Conservation (phyloP, 129 eudicot genomes). For the Flaveria brownii region DNA sequence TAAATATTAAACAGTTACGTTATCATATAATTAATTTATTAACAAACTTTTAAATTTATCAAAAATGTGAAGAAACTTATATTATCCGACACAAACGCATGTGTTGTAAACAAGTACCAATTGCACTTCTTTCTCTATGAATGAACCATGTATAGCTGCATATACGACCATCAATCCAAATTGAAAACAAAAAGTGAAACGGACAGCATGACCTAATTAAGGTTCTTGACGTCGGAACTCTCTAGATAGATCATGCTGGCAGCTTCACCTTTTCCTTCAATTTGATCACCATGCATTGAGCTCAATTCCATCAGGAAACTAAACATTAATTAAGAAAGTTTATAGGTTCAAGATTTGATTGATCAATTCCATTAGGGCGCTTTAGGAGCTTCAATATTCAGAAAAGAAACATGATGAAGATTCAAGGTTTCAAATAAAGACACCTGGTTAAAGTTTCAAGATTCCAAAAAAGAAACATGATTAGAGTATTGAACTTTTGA, state of each 20-base stretch:
- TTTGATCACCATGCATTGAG: slow-evolving; percentile 32
- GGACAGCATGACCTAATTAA: slow-evolving; percentile 29
- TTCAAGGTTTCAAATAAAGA: neutral
- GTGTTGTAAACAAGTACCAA: neutral
- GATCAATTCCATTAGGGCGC: neutral
- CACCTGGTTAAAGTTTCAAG: neutral
- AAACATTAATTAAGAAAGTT: neutral
- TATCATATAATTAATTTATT: too few species aligned
- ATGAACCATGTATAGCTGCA: neutral
- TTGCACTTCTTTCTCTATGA: neutral
- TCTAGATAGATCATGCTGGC: slow-evolving; percentile 41
- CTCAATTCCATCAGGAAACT: slow-evolving; percentile 12
- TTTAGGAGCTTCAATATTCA: neutral
- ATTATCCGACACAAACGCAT: too few species aligned
- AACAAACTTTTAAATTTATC: too few species aligned
- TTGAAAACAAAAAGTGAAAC: slow-evolving; percentile 35
- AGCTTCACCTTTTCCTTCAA: slow-evolving; percentile 40
- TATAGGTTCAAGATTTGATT: neutral
- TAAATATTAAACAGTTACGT: too few species aligned
- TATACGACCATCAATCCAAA: slow-evolving; percentile 14
- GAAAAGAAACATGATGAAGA: neutral
- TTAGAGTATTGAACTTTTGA: neutral
- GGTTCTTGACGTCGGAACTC: neutral
- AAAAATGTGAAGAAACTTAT: too few species aligned
- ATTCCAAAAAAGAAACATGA: neutral